Percentiles rank a stretch among this genome's conserved stretches.
Conservation (phyloP, 768 basidiomycete species). For the Agrocybe chaxingu region DNA sequence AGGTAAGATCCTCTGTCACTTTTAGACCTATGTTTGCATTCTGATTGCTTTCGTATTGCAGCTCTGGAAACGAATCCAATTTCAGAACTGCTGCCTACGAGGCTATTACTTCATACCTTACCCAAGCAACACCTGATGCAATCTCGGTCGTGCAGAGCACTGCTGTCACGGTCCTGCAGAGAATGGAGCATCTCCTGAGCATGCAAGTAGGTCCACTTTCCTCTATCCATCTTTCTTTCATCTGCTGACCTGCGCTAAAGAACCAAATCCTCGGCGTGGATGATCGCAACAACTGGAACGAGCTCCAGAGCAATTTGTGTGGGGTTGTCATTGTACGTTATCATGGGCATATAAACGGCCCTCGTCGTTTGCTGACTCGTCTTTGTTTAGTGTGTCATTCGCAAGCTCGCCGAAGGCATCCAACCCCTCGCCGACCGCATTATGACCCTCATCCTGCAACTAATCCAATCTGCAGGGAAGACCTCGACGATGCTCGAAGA, state of each 20-base stretch:
- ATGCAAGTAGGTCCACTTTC: slow-evolving; percentile 65
- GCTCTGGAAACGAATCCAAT: slow-evolving; percentile 84
- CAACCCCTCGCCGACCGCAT: slow-evolving; percentile 89
- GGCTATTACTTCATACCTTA: slow-evolving; percentile 85
- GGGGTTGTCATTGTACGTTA: slow-evolving; percentile 77
- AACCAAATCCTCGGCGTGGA: slow-evolving; percentile 94
- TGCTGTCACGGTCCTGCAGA: slow-evolving; percentile 73
- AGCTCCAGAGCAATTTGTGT: slow-evolving; percentile 94
- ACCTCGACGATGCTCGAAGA: slow-evolving; percentile 95
- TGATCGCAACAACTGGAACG: slow-evolving; percentile 98
- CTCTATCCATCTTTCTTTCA: neutral
- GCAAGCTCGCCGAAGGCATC: slow-evolving; percentile 79
- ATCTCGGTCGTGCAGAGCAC: slow-evolving; percentile 82
- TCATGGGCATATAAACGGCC: neutral
- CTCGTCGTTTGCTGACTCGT: slow-evolving; percentile 1
- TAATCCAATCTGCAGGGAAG: slow-evolving; percentile 86
- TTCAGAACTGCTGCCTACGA: slow-evolving; percentile 96
- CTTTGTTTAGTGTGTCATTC: slow-evolving; percentile 67
- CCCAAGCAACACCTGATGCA: slow-evolving; percentile 76
- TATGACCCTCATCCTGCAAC: slow-evolving; percentile 86
- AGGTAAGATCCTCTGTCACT: slow-evolving; percentile 47
- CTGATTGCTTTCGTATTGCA: slow-evolving; percentile 21
- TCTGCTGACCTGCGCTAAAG: slow-evolving; percentile 29
- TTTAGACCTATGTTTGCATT: neutral
- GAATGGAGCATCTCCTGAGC: slow-evolving; percentile 84